Evolutionary conservation across 176 grass and related monocot species (phyloP), one percentile per base, ranked within the genome.

Genomic region (Hordeum vulgare): DNA sequence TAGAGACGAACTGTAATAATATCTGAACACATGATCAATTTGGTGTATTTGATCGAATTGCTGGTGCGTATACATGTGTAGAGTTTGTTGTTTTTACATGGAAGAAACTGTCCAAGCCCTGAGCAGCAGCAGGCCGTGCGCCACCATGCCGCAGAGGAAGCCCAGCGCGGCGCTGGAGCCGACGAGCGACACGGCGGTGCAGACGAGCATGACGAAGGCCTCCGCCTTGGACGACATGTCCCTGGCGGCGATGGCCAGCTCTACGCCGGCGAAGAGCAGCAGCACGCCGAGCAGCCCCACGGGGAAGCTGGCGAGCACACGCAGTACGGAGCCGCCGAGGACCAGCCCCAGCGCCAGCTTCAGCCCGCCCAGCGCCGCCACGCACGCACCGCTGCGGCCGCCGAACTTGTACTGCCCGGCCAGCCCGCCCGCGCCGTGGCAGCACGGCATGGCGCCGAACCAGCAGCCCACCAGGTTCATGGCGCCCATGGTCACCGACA

Each of bases 401-500:
- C 92, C 95, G 65, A 98, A 98, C 77, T 68, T 89, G 87, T 95
- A 93, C 85, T 95, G 90, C 14, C 95, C 92, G 29, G 95, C 95
- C 76, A 97, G 84, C 9, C 95, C 92, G 8, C 95, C 95, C 0
- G 92, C 92, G 10, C 92, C 95, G 60, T 97, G 95, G 86, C 92
- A 97, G 75, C 92, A 94, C 47, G 95, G 95, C 95, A 97, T 97
- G 53, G 90, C 95, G 26, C 92, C 95, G 75, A 97, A 97, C 92
- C 95, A 97, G 84, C 95, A 93, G 0, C 95, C 95, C 34, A 94
- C 85, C 64, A 97, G 85, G 77, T 97, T 97, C 95, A 94, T 97
- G 59, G 68, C 61, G 23, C 95, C 95, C 63, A 97, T 90, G 23
- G 95, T 97, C 60, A 97, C 44, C 47, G 95, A 89, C 37, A 97